Conservation (phyloP, 2,329 filamentous ascomycete species). For the Apiospora aurea region DNA sequence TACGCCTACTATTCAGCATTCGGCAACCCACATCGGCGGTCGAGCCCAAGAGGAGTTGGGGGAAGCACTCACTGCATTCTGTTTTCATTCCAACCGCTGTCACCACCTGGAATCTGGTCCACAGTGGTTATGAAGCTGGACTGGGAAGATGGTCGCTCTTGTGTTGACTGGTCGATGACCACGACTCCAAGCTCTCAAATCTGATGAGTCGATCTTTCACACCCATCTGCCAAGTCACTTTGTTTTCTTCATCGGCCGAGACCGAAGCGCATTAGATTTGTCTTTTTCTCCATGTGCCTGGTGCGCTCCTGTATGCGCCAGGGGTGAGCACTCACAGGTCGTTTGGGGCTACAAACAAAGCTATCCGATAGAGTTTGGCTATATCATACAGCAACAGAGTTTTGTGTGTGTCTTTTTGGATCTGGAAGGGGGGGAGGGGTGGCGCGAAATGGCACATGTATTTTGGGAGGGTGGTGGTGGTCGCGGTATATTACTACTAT, state of each 20-base stretch:
- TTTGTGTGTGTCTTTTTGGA: conserved; percentile 26
- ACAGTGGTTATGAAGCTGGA: neutral
- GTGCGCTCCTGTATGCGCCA: conserved; percentile 10
- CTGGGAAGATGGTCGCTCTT: neutral
- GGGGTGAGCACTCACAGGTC: conserved; percentile 10
- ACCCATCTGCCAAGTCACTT: conserved; percentile 3
- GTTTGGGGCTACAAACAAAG: neutral
- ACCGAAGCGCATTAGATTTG: conserved; percentile 16
- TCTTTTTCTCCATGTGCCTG: conserved; percentile 15
- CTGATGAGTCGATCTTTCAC: neutral
- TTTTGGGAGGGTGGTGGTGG: conserved; percentile 11
- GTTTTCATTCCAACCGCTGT: conserved; percentile 27
- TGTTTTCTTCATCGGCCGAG: conserved; percentile 19
- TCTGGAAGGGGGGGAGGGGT: neutral
- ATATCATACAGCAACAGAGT: conserved; percentile 29
- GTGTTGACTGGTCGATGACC: neutral
- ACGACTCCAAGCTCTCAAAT: neutral
- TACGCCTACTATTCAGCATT: conserved; percentile 31
- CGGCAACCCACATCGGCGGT: conserved; percentile 32
- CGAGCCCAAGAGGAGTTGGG: conserved; percentile 39
- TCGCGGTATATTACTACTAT: neutral
- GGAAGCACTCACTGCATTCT: conserved; percentile 25
- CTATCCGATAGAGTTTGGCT: conserved; percentile 34
- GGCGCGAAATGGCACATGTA: conserved; percentile 25
- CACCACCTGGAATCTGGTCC: neutral